Evolutionary conservation across 1,139 yeast genomes (phyloP).

Genomic region (Debaryomycetaceae sp.): DNA sequence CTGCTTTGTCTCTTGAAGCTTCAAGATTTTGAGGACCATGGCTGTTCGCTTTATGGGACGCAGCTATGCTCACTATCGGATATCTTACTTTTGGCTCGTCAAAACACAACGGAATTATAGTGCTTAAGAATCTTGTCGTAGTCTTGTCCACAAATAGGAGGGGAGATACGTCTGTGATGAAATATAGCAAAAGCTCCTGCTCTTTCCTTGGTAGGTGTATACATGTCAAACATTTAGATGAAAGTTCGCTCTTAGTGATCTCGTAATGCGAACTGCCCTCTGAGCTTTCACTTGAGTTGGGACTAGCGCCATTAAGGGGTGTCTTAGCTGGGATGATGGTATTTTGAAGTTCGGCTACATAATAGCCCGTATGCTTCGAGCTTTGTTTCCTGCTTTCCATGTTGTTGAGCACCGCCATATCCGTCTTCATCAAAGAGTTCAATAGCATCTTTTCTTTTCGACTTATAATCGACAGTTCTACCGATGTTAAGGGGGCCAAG

Average conservation of each 20-base stretch:
- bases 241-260: not conserved
- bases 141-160: constrained; percentile 17
- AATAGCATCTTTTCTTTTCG: constrained; percentile 12
- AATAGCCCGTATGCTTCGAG: no score
- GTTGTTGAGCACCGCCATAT: not conserved
- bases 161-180: constrained; percentile 15
- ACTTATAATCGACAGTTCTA: constrained; percentile 5
- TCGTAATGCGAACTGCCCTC: constrained; percentile 6
- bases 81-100: constrained; percentile 13
- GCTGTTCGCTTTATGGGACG: constrained; percentile 15
- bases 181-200: constrained; percentile 12
- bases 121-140: constrained; percentile 13
- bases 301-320: not conserved
- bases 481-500: constrained; percentile 1
- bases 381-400: no score
- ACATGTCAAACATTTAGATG: not conserved
- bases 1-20: constrained; percentile 11
- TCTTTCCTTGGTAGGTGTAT: constrained; percentile 9
- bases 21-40: constrained; percentile 3
- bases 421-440: constrained; percentile 10
- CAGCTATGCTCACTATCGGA: constrained; percentile 16
- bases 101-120: constrained; percentile 15
- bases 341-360: no score
- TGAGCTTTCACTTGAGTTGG: constrained; percentile 4
- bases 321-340: no score